A percentile compares a stretch with the other conserved stretches of the same genome.
These are phyloP conservation scores for Ogataea hybrid DNA, from an alignment of 1,139 yeast species.

Conservation along the genomic window DNA sequence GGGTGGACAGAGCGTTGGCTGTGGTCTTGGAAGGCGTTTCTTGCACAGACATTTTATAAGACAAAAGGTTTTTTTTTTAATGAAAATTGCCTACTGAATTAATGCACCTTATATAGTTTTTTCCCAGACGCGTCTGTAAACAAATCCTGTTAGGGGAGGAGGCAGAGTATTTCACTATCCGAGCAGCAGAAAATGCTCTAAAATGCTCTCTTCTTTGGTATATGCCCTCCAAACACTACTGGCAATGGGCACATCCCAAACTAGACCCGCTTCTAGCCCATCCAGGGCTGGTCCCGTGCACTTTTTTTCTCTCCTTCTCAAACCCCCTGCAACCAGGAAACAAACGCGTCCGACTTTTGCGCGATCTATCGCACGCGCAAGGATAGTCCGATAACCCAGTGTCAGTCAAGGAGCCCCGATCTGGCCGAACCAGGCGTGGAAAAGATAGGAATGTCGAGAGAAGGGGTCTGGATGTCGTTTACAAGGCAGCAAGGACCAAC, in stretches of 20 bases:
- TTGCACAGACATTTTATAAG: slow-evolving; percentile 32
- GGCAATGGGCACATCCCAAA: too few relatives aligned
- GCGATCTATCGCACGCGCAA: slow-evolving; percentile 7
- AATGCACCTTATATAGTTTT: slow-evolving; percentile 9
- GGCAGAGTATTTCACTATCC: not conserved
- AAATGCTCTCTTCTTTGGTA: too few relatives aligned
- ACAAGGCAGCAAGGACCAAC: too few relatives aligned
- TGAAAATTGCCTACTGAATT: slow-evolving; percentile 1
- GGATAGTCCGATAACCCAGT: slow-evolving; percentile 9
- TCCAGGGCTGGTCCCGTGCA: not conserved
- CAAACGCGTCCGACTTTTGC: slow-evolving; percentile 5
- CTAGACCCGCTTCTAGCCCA: too few relatives aligned
- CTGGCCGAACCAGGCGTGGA: slow-evolving; percentile 2
- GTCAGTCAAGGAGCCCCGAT: slow-evolving; percentile 1
- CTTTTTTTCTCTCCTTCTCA: not conserved
- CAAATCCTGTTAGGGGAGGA: slow-evolving; percentile 5
- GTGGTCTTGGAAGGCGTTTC: slow-evolving; percentile 47
- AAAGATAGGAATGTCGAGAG: too few relatives aligned
- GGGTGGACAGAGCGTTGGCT: slow-evolving; percentile 39
- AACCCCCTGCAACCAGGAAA: slow-evolving; percentile 7
- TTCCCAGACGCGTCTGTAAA: slow-evolving; percentile 11
- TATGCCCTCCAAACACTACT: too few relatives aligned
- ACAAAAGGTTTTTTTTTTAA: slow-evolving; percentile 3
- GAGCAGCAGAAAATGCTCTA: not conserved
- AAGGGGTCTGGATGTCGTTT: too few relatives aligned